Evolutionary conservation across 1,139 yeast species (phyloP), one percentile per base, ranked within the genome.

Genomic region (Meyerozyma carpophila): DNA sequence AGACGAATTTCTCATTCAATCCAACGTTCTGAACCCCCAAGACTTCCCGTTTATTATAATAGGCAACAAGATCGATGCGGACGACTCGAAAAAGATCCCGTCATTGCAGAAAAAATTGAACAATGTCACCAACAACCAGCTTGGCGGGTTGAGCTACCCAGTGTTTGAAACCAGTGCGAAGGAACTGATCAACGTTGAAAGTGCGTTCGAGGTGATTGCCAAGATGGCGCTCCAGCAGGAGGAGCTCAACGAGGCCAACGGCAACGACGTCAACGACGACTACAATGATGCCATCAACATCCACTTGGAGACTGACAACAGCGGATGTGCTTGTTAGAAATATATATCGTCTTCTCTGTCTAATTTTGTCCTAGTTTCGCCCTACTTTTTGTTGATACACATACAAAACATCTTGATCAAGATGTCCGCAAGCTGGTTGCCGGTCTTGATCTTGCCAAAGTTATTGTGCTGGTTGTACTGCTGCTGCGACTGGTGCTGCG

Each of bases 251-350:
- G 94, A 93, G 42, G 86, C 86, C 51, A 89, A 87, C 49, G 89
- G 86, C 52, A 85, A 83, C 55, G 96, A 90, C 58, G 74, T 64
- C 34, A 68, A 65, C 49, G 77, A 72, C 49, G 98, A 93, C 64
- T 91, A 89, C 63, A 87, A 94, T 43, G 98, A 93, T 65, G 97
- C 98, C 37, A 91, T 93, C 51, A 91, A 91, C 64, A 91, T 93
- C 58, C 94, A 89, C 60, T 77, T 91, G 58, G 98, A 91, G 58
- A 84, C 83, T 44, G 96, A 89, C 47, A 70, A 79, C 45, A 73
- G 81, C 47, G 45, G 58, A 16, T 91, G 97, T 73, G 84, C 83
- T 14, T 90, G 97, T 66, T 89, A 27, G 29, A 27, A 21, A 21
- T 21, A 8, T 21, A 5, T 21, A 8, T 21, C 6, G 6, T 21